These are phyloP conservation scores for Hibiscus tridactylites DNA, from an alignment of 345 rosid genomes.

Conservation along the genomic window DNA sequence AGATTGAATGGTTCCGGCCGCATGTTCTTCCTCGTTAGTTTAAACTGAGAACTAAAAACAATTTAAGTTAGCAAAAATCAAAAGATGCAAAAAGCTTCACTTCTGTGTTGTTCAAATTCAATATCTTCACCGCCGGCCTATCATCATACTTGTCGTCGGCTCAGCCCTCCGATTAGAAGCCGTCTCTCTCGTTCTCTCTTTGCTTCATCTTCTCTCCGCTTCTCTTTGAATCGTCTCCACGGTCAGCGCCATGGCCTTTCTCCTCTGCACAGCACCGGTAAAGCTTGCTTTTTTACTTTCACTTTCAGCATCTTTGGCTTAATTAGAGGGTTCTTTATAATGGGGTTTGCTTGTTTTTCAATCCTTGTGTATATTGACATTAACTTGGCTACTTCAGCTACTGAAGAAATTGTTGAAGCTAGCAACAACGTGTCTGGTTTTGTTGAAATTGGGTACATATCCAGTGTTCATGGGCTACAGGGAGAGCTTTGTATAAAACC, in stretches of 20 bases:
- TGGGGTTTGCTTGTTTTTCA: not conserved
- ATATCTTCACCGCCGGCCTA: slow-evolving; percentile 18
- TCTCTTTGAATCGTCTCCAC: slow-evolving; percentile 18
- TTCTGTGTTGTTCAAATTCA: slow-evolving; percentile 36
- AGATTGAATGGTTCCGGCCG: too few relatives aligned
- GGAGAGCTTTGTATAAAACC: slow-evolving; percentile 79
- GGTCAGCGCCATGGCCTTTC: slow-evolving; percentile 17
- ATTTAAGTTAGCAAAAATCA: too few relatives aligned
- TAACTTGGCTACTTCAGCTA: slow-evolving; percentile 28
- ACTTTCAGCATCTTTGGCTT: not conserved
- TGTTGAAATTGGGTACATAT: slow-evolving; percentile 69
- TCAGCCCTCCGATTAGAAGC: slow-evolving; percentile 5
- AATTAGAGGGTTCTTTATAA: not conserved
- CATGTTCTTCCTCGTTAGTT: too few relatives aligned
- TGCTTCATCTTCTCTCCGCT: slow-evolving; percentile 17
- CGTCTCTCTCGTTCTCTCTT: slow-evolving; percentile 11
- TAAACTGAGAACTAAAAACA: too few relatives aligned
- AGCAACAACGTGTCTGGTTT: slow-evolving; percentile 28
- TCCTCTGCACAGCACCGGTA: slow-evolving; percentile 37
- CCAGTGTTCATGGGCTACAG: slow-evolving; percentile 70
- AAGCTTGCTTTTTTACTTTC: too few relatives aligned
- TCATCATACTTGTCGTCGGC: slow-evolving; percentile 1
- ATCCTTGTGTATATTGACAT: not conserved
- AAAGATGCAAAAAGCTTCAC: slow-evolving; percentile 35
- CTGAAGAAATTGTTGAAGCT: slow-evolving; percentile 40